phyloP scores from a whole-genome alignment of 192 early-diverging fungal genomes.

The Powellomyces hirtus region DNA sequence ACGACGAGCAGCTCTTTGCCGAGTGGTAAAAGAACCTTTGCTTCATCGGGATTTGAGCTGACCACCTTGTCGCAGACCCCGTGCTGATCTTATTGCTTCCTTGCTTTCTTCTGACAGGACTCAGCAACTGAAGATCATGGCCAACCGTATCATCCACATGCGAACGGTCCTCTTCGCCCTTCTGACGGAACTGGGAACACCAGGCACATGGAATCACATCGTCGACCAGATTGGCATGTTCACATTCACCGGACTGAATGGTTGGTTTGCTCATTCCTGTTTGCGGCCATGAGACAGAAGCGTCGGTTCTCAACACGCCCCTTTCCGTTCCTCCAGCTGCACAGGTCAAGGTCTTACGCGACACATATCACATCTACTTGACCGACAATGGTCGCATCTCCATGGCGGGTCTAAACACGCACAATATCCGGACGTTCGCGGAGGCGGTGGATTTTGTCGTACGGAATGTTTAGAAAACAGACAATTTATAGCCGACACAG shows the following conservation, averaged over 20 bases:
- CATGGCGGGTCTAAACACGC: constrained; percentile 88
- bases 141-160: constrained; percentile 88
- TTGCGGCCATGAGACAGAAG: neutral
- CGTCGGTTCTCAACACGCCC: neutral
- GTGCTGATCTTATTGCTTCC: no score
- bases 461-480: constrained; percentile 51
- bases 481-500: no score
- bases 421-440: constrained; percentile 89
- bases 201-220: constrained; percentile 96
- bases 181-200: constrained; percentile 74
- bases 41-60: no score
- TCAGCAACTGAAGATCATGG: constrained; percentile 62
- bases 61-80: no score
- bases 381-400: constrained; percentile 91
- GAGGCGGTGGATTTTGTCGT: constrained; percentile 88
- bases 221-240: constrained; percentile 98
- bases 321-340: constrained; percentile 21
- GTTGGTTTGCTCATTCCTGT: constrained; percentile 29
- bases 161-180: constrained; percentile 64
- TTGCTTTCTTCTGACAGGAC: no score
- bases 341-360: constrained; percentile 78
- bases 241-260: constrained; percentile 84
- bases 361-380: constrained; percentile 91
- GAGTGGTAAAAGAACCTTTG: constrained; percentile 89
- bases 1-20: constrained; percentile 70